A percentile compares a stretch with the other conserved stretches of the same genome.
Evolutionary conservation across 1,284 basidiomycete genomes (phyloP).

Genomic region (Dichomitus squalens): DNA sequence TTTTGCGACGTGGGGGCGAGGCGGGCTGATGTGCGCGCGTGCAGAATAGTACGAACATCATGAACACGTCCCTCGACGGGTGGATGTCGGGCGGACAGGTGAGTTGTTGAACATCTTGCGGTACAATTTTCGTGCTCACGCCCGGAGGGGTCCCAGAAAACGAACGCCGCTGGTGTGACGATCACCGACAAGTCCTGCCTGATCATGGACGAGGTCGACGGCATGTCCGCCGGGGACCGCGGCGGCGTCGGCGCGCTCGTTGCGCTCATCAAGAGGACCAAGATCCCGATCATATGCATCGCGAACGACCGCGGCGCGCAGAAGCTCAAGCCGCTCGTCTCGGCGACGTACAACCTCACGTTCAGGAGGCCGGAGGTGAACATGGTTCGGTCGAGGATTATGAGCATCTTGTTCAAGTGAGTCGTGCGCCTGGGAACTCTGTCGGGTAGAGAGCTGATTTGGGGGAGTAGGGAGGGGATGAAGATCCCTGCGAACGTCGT

Average conservation of each 20-base stretch:
- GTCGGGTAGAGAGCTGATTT: conserved; percentile 29
- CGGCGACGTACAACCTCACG: conserved; percentile 75
- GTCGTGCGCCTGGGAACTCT: conserved; percentile 31
- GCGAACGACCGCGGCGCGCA: conserved; percentile 88
- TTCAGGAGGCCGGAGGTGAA: conserved; percentile 82
- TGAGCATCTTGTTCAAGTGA: conserved; percentile 86
- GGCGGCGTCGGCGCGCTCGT: conserved; percentile 96
- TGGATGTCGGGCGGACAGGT: conserved; percentile 76
- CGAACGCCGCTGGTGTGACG: conserved; percentile 67
- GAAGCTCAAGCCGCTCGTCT: conserved; percentile 88
- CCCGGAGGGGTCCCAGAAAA: conserved; percentile 38
- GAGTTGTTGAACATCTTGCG: conserved; percentile 21
- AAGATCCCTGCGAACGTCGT: conserved; percentile 89
- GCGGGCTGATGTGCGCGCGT: not conserved
- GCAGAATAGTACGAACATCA: conserved; percentile 84
- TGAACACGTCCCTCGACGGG: conserved; percentile 87
- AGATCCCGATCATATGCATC: conserved; percentile 98
- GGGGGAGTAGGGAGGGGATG: conserved; percentile 81
- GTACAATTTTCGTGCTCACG: conserved; percentile 25
- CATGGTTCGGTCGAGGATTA: conserved; percentile 81
- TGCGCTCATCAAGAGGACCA: conserved; percentile 91
- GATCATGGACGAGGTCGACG: conserved; percentile 99
- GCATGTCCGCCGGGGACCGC: conserved; percentile 97
- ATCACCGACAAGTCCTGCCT: conserved; percentile 85
- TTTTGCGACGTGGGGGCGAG: not conserved